These are phyloP conservation scores for Aspergillus sclerotialis DNA, from an alignment of 2,329 filamentous ascomycete species.

Conservation along the genomic window DNA sequence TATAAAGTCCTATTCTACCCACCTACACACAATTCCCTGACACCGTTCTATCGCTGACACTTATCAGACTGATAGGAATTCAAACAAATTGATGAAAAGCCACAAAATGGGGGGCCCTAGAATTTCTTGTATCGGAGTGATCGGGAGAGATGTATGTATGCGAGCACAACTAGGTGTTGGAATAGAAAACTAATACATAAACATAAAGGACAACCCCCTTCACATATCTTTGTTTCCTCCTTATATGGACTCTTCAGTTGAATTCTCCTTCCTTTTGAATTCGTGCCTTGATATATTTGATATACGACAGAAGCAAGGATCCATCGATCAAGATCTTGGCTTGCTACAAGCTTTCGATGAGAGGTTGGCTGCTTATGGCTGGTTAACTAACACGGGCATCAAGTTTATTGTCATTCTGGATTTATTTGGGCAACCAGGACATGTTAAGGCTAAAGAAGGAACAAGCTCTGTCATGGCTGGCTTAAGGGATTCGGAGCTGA, in stretches of 20 bases:
- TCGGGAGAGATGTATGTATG: constrained; percentile 73
- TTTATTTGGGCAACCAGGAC: constrained; percentile 64
- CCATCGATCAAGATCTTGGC: constrained; percentile 75
- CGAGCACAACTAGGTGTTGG: constrained; percentile 1
- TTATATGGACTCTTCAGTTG: constrained; percentile 58
- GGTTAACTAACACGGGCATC: constrained; percentile 91
- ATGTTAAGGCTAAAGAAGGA: constrained; percentile 23
- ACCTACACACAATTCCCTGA: too few species aligned
- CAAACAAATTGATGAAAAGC: too few species aligned
- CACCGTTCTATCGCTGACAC: too few species aligned
- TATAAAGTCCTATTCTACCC: too few species aligned
- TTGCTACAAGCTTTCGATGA: constrained; percentile 92
- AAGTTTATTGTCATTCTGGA: constrained; percentile 88
- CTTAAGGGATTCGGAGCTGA: constrained; percentile 77
- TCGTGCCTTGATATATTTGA: constrained; percentile 74
- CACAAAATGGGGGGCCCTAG: constrained; percentile 52
- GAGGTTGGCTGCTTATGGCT: constrained; percentile 86
- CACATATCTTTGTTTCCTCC: constrained; percentile 87
- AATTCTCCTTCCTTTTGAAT: constrained; percentile 74
- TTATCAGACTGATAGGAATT: too few species aligned
- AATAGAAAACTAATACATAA: constrained; percentile 2
- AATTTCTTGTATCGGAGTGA: constrained; percentile 88
- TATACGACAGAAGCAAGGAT: constrained; percentile 67
- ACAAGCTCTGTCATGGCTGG: constrained; percentile 49
- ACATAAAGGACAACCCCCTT: constrained; percentile 78